These are phyloP conservation scores for Trichoderma lentiforme DNA, from an alignment of 2,329 filamentous ascomycete genomes.

Conservation along the genomic window DNA sequence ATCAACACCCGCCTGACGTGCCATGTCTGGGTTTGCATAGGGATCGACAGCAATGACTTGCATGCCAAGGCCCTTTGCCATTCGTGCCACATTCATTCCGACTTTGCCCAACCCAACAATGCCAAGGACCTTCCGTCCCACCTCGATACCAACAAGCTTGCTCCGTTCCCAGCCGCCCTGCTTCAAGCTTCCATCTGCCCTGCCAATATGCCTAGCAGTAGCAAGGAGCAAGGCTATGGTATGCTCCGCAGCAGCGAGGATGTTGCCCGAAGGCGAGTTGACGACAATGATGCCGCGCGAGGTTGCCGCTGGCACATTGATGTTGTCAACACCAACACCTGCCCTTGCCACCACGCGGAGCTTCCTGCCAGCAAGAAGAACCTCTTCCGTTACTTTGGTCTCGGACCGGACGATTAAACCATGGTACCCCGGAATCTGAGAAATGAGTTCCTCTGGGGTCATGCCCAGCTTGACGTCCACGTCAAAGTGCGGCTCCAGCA, in stretches of 20 bases:
- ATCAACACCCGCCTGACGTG: constrained; percentile 63
- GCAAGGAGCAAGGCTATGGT: constrained; percentile 72
- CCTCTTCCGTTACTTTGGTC: constrained; percentile 70
- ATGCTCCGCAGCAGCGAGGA: constrained; percentile 75
- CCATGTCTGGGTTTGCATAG: constrained; percentile 71
- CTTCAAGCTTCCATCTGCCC: constrained; percentile 67
- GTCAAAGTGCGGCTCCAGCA: constrained; percentile 64
- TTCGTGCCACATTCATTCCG: constrained; percentile 74
- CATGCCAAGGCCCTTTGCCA: constrained; percentile 76
- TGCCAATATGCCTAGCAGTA: constrained; percentile 69
- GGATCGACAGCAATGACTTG: constrained; percentile 71
- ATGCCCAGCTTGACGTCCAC: constrained; percentile 66
- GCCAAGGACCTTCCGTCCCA: constrained; percentile 72
- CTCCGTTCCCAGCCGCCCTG: constrained; percentile 72
- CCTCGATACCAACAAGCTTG: constrained; percentile 71
- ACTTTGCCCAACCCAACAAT: constrained; percentile 82
- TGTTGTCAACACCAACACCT: constrained; percentile 80
- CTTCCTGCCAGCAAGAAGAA: constrained; percentile 63
- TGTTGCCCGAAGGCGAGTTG: constrained; percentile 76
- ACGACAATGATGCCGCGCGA: constrained; percentile 73
- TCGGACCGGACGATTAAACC: constrained; percentile 78
- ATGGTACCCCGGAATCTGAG: constrained; percentile 68
- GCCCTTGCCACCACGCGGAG: constrained; percentile 77
- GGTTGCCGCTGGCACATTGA: constrained; percentile 71
- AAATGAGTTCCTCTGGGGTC: constrained; percentile 58